These are phyloP conservation scores for Pestalotiopsis sp. DNA, from an alignment of 2,329 filamentous ascomycete species.

Conservation along the genomic window DNA sequence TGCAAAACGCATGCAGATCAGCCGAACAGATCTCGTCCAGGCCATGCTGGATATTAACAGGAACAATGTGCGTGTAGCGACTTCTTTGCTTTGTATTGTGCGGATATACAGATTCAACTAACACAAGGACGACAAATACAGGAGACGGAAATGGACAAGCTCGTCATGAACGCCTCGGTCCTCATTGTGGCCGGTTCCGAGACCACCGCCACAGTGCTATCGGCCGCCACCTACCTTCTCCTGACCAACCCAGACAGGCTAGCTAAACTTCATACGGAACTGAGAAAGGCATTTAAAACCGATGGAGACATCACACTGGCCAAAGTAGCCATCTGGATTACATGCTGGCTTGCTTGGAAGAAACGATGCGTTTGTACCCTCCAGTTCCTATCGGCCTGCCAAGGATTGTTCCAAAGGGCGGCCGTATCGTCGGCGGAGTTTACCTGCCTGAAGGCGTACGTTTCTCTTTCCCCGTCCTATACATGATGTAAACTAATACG, in stretches of 20 bases:
- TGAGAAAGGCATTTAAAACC: conserved; percentile 37
- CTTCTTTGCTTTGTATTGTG: not conserved
- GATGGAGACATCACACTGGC: conserved; percentile 40
- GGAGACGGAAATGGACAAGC: not conserved
- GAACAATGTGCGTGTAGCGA: not conserved
- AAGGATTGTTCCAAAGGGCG: conserved; percentile 20
- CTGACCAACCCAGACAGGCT: conserved; percentile 31
- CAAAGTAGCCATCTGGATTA: conserved; percentile 35
- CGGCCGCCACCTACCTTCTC: conserved; percentile 44
- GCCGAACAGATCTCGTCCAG: conserved; percentile 22
- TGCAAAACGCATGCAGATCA: conserved; percentile 14
- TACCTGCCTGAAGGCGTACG: conserved; percentile 17
- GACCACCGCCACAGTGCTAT: conserved; percentile 47
- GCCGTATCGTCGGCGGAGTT: conserved; percentile 21
- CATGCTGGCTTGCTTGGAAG: conserved; percentile 42
- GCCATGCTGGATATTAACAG: conserved; percentile 18
- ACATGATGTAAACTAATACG: not conserved
- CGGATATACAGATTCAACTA: not conserved
- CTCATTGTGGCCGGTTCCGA: conserved; percentile 41
- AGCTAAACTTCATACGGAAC: conserved; percentile 37
- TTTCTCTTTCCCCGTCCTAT: not conserved
- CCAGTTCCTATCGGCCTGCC: conserved; percentile 24
- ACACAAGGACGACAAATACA: not conserved
- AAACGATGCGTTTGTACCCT: conserved; percentile 44
- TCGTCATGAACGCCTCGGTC: conserved; percentile 9